A percentile compares a stretch with the other conserved stretches of the same genome.
Evolutionary conservation across 179 eudicot species (phyloP).

Genomic region (Beta corolliflora): DNA sequence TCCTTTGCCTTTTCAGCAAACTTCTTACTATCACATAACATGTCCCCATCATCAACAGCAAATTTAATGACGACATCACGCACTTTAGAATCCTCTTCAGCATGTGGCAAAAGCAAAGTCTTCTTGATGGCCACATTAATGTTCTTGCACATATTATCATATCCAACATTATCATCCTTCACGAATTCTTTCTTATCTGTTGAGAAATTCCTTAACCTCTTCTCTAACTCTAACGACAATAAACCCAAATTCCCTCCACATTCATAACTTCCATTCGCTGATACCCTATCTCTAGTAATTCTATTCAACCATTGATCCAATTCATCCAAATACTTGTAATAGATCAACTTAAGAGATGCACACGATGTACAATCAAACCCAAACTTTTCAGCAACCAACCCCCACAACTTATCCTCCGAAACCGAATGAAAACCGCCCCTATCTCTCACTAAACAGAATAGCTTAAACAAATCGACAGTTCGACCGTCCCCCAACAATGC

Average conservation of each 20-base stretch:
- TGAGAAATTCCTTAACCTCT: slow-evolving; percentile 36
- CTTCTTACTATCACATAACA: slow-evolving; percentile 18
- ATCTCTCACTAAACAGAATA: slow-evolving; percentile 72
- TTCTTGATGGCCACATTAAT: slow-evolving; percentile 28
- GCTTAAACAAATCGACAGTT: slow-evolving; percentile 60
- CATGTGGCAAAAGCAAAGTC: slow-evolving; percentile 22
- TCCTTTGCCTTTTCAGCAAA: slow-evolving; percentile 16
- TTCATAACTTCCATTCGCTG: slow-evolving; percentile 39
- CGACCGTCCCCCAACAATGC: slow-evolving; percentile 64
- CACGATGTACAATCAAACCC: slow-evolving; percentile 40
- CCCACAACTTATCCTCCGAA: slow-evolving; percentile 69
- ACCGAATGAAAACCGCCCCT: slow-evolving; percentile 66
- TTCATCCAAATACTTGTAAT: slow-evolving; percentile 66
- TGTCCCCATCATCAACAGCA: slow-evolving; percentile 38
- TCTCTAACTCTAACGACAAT: slow-evolving; percentile 51
- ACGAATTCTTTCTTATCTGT: slow-evolving; percentile 22
- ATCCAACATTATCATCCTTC: slow-evolving; percentile 24
- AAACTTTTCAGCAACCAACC: slow-evolving; percentile 57
- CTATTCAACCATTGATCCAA: slow-evolving; percentile 63
- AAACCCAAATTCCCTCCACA: slow-evolving; percentile 52
- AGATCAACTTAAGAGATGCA: slow-evolving; percentile 57
- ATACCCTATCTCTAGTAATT: slow-evolving; percentile 34
- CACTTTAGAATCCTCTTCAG: slow-evolving; percentile 19
- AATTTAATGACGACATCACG: slow-evolving; percentile 20
- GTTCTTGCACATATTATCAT: slow-evolving; percentile 29